Percentiles rank a stretch among this genome's conserved stretches.
Evolutionary conservation across 1,284 basidiomycete species (phyloP).

Genomic region (Naganishia sp.): DNA sequence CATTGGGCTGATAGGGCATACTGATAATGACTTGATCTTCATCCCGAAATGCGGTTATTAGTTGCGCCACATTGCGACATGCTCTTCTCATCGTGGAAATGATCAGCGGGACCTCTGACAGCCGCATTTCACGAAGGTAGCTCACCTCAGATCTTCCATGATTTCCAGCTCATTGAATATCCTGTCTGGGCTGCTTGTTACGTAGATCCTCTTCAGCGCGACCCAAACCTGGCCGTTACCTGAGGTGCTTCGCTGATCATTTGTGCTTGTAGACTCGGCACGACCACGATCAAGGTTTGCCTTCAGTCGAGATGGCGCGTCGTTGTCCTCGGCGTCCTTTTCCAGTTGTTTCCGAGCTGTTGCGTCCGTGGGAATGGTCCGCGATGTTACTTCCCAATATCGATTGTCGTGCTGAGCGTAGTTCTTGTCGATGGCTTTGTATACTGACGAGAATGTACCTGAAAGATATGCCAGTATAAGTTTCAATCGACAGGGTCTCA

Average conservation of each 20-base stretch:
- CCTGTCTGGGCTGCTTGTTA: slow-evolving; percentile 87
- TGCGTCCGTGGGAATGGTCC: not conserved
- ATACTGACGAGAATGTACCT: slow-evolving; percentile 98
- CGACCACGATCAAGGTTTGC: not conserved
- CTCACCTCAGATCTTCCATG: slow-evolving; percentile 67
- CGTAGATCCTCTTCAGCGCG: slow-evolving; percentile 95
- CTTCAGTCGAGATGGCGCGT: not conserved
- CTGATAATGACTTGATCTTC: slow-evolving; percentile 91
- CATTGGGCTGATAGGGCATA: slow-evolving; percentile 90
- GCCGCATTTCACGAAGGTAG: not conserved
- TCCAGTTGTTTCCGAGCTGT: slow-evolving; percentile 12
- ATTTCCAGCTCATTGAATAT: slow-evolving; percentile 95
- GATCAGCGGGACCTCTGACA: not conserved
- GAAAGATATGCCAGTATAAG: not conserved
- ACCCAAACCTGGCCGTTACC: slow-evolving; percentile 63
- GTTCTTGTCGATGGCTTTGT: slow-evolving; percentile 80
- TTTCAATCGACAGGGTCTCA: not conserved
- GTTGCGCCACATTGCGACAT: slow-evolving; percentile 80
- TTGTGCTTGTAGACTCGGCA: not conserved
- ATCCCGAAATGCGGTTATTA: slow-evolving; percentile 91
- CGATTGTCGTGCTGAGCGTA: slow-evolving; percentile 19
- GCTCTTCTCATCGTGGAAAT: slow-evolving; percentile 59
- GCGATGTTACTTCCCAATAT: slow-evolving; percentile 6
- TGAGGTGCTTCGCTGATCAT: not conserved
- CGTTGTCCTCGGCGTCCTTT: slow-evolving; percentile 6